Evolutionary conservation across 345 rosid species (phyloP).

Genomic region (Dipteronia sinensis): DNA sequence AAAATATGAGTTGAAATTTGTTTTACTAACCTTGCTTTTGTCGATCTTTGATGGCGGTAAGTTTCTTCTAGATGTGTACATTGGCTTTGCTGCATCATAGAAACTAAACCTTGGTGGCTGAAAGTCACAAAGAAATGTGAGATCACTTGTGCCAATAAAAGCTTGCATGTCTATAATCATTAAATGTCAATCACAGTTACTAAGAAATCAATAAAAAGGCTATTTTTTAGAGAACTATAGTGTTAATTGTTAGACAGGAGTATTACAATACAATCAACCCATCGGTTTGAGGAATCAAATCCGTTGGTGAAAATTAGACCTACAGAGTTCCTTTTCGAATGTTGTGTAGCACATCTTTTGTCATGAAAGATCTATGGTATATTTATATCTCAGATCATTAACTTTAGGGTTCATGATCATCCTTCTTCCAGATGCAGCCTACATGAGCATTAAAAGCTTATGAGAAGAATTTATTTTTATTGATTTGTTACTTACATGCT

Average conservation of each 20-base stretch:
- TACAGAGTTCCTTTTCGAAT: not conserved
- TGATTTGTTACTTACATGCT: constrained; percentile 59
- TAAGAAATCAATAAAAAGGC: not conserved
- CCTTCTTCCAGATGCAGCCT: not conserved
- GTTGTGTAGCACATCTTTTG: not conserved
- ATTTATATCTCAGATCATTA: not conserved
- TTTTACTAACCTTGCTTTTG: constrained; percentile 60
- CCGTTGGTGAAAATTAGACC: not conserved
- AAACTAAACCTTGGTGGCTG: constrained; percentile 93
- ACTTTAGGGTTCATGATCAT: not conserved
- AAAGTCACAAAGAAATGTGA: constrained; percentile 27
- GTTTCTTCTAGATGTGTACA: constrained; percentile 92
- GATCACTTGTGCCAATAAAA: not conserved
- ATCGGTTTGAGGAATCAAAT: not conserved
- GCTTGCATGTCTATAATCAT: not conserved
- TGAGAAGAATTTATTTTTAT: not conserved
- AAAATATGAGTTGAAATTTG: constrained; percentile 11
- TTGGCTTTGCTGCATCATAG: constrained; percentile 88
- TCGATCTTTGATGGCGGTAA: constrained; percentile 84
- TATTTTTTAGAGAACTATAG: not conserved
- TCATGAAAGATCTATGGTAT: not conserved
- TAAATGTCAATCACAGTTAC: not conserved
- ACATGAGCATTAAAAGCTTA: not conserved
- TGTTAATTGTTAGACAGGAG: not conserved
- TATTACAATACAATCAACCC: not conserved